Evolutionary conservation across 2,329 filamentous ascomycete genomes (phyloP), one percentile per base, ranked within the genome.

Genomic region (Alternaria triticina): DNA sequence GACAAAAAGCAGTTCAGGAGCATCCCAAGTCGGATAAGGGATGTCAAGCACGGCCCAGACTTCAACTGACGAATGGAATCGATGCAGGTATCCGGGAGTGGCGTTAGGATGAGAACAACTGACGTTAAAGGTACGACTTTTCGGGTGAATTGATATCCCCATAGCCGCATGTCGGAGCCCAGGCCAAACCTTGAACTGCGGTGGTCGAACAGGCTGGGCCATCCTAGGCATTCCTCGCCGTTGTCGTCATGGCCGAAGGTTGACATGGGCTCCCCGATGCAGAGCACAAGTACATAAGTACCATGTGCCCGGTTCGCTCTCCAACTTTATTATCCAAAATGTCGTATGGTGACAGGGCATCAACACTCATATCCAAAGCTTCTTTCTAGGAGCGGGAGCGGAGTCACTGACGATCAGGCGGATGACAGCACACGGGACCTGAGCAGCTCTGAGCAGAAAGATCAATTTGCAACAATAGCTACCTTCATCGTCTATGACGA

Each of bases 181-280:
- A 17, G 36, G 36, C 36, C 1, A 0, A 11, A 17, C 36, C 36
- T 40, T 40, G n/a, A 17, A 17, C 33, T 40, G 33, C 33, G 1
- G 8, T 2, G 17, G 27, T 15, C 12, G 28, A 23, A 36, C 4
- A 33, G 49, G n/a, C 49, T 51, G 49, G 49, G 49, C 30, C 49
- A 51, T 36, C 28, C 49, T 36, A 22, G 49, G 49, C 9, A 36
- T 13, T 10, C n/a, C 36, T 40, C 36, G 36, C 36, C 36, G 36
- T 40, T 40, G 9, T 11, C 9, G 3, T 40, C 36, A 52, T 52
- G 49, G 22, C 49, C 28, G 2, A 22, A 2, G 23, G 30, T 23
- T 25, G 49, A 52, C 49, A 52, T 36, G 20, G 33, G 30, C 63
- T 49, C 60, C 61, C 25, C 12, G 23, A 30, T 50, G 36, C 61